Base-by-base conservation (phyloP, 2,329 filamentous ascomycete species). In the Cercospora sp. region DNA sequence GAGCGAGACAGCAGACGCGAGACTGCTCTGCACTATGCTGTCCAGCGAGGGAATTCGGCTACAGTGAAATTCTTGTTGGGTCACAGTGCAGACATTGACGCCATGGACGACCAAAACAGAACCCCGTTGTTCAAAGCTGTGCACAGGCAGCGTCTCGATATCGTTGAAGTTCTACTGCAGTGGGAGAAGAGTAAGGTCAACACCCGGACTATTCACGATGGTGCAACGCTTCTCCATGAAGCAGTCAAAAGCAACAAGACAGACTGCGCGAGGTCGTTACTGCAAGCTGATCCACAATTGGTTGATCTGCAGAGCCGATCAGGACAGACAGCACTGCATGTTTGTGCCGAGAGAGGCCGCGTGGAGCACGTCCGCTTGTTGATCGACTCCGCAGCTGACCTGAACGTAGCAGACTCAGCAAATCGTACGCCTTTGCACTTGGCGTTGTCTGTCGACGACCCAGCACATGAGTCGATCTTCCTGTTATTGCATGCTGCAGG, bases 321-420 rank as follows among this genome's bases (percentile, higher is more conserved):
- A 30, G 53, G 53, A 58, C 26, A 58, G 23, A 58, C 53, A 30
- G 53, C 53, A 58, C 4, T 58, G 23, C 53, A 58, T 33, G 16
- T 58, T 31, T 58, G 53, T 28, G 53, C 53, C 10, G 53, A 58
- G 30, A 30, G 53, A 28, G 53, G 26, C 13, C 30, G 26, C 23
- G 16, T 58, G 53, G 53, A 58, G 53, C 53, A 58, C 18, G 53
- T 58, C 9, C 53, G 53, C n/a, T 58, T 30, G 26, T n/a, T 58
- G 53, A 18, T 58, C 26, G 30, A 30, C 9, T 16, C 53, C n/a
- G 53, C 5, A 30, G 53, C 53, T 10, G 53, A 58, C 18, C 16
- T 58, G 13, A 58, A 58, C 30, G 26, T 33, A 10, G 10, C 26
- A 16, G 53, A 58, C 8, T 16, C 53, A 9, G 53, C 53, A 20